Evolutionary conservation across 2,329 filamentous ascomycete species (phyloP).

Genomic region (Juglanconis sp.): DNA sequence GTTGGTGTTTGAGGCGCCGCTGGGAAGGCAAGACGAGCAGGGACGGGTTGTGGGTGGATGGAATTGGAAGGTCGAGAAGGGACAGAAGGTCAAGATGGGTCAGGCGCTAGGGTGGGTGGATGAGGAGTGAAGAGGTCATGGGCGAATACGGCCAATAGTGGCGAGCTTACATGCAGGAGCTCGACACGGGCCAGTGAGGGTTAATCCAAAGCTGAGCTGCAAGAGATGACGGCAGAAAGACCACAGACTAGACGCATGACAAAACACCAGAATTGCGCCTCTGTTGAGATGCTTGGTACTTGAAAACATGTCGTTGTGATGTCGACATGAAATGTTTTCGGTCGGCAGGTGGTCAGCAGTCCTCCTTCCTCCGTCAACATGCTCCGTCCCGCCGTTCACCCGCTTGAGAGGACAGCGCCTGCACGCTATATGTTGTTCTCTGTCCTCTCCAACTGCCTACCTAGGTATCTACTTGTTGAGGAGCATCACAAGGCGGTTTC

Average conservation of each 20-base stretch:
- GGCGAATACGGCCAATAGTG: not conserved
- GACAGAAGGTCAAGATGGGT: conserved; percentile 84
- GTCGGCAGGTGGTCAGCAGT: too few relatives aligned
- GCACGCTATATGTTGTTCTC: not conserved
- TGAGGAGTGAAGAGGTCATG: conserved; percentile 26
- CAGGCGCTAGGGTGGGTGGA: conserved; percentile 77
- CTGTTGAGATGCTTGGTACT: too few relatives aligned
- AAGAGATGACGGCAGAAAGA: too few relatives aligned
- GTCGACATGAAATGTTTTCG: too few relatives aligned
- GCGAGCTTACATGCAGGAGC: not conserved
- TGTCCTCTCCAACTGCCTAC: not conserved
- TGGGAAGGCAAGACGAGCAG: conserved; percentile 54
- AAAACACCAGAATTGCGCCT: too few relatives aligned
- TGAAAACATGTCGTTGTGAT: too few relatives aligned
- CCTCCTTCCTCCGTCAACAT: not conserved
- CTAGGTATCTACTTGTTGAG: not conserved
- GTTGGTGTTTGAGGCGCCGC: conserved; percentile 91
- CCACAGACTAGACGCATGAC: too few relatives aligned
- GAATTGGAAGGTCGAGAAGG: conserved; percentile 82
- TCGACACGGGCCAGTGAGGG: too few relatives aligned
- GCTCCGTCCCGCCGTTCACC: too few relatives aligned
- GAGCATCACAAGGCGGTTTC: not conserved
- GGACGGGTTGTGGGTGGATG: conserved; percentile 63
- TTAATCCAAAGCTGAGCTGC: too few relatives aligned
- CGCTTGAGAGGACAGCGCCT: too few relatives aligned